Evolutionary conservation across 2,329 filamentous ascomycete genomes (phyloP), one percentile per base, ranked within the genome.

Genomic region (Alternaria solani): DNA sequence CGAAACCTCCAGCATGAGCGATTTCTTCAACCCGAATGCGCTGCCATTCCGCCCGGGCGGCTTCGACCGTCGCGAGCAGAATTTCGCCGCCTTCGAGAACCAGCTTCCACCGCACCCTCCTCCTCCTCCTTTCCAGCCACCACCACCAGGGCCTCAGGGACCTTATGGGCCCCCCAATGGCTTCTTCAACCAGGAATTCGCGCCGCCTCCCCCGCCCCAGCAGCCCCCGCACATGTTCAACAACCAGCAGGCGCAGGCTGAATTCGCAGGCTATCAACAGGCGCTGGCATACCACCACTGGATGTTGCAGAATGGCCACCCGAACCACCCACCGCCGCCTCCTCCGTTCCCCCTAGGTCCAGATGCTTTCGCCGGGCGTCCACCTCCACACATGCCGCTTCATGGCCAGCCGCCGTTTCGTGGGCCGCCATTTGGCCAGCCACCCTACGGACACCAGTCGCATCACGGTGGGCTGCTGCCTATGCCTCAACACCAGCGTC

Each of bases 201-300:
- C 59, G 34, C 56, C 57, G 12, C 62, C 48, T 36, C 61, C 56
- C 23, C 62, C 61, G 34, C 57, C 62, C 1, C 63, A 55, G 46
- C 57, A 61, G 18, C 63, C 16, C 52, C 59, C 58, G 55, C 48
- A 55, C 47, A 57, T 61, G 47, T 57, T 59, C 47, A 52, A 55
- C 43, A 56, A 52, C 23, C 60, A 58, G 32, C 57, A 57, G 23
- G 41, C 51, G 11, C 58, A 64, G 34, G 55, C 64, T 52, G 62
- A 57, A 14, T 55, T 61, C 46, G 63, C 55, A 7, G 53, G 61
- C 30, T 61, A 69, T 32, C 61, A 66, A 43, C 59, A 65, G 38
- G 64, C 62, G 25, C 66, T 68, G 49, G 64, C 64, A 3, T 56
- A 70, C 52, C 56, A 67, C 16, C 69, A 71, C 39, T 70, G 69